These are phyloP conservation scores for Schwanniomyces pseudopolymorphus DNA, from an alignment of 805 yeast species.

Conservation along the genomic window DNA sequence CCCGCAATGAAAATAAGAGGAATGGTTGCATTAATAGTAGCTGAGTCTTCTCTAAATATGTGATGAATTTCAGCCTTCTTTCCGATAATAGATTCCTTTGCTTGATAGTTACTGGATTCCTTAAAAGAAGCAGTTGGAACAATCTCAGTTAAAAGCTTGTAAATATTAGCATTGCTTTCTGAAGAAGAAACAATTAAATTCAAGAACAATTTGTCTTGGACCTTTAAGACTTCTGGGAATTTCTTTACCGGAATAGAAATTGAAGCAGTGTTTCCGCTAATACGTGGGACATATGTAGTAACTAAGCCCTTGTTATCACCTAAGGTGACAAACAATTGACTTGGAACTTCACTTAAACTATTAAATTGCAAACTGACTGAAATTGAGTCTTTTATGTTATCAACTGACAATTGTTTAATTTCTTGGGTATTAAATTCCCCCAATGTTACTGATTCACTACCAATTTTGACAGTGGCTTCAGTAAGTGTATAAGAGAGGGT, in stretches of 20 bases:
- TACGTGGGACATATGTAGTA: slow-evolving; percentile 30
- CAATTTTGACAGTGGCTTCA: slow-evolving; percentile 29
- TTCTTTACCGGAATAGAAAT: slow-evolving; percentile 24
- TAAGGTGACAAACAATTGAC: slow-evolving; percentile 32
- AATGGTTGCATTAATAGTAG: slow-evolving; percentile 49
- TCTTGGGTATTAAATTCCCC: slow-evolving; percentile 33
- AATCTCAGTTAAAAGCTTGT: slow-evolving; percentile 28
- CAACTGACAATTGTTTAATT: slow-evolving; percentile 27
- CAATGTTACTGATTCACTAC: slow-evolving; percentile 19
- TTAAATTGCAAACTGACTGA: slow-evolving; percentile 27
- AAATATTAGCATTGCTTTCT: slow-evolving; percentile 17
- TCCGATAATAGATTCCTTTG: slow-evolving; percentile 39
- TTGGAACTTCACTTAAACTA: slow-evolving; percentile 23
- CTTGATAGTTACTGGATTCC: slow-evolving; percentile 20
- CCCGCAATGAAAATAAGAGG: slow-evolving; percentile 52
- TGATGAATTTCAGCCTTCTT: slow-evolving; percentile 63
- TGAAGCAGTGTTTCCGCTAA: slow-evolving; percentile 17
- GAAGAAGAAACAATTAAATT: slow-evolving; percentile 32
- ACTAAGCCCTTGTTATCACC: slow-evolving; percentile 31
- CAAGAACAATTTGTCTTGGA: slow-evolving; percentile 28
- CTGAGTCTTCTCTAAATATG: slow-evolving; percentile 54
- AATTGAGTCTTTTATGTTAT: slow-evolving; percentile 31
- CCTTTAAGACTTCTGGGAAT: slow-evolving; percentile 37
- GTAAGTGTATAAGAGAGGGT: slow-evolving; percentile 27
- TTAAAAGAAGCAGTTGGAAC: slow-evolving; percentile 27